Conservation (phyloP, 2,329 filamentous ascomycete species). For the Mollisia scopiformis region DNA sequence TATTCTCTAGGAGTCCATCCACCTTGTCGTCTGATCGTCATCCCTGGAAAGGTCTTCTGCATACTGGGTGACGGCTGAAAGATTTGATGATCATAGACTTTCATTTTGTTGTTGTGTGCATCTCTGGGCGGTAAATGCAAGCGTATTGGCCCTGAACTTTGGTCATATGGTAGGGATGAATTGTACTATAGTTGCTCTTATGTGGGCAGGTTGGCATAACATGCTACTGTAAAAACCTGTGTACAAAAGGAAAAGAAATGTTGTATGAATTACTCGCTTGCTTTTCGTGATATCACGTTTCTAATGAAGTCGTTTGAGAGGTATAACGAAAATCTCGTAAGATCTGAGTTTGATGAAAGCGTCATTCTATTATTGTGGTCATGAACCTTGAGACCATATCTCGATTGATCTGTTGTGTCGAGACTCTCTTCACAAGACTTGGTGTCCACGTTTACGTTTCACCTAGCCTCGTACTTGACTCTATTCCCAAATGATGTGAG, state of each 20-base stretch:
- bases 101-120: constrained; percentile 24
- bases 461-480: no score
- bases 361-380: not conserved
- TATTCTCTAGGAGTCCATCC: constrained; percentile 10
- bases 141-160: constrained; percentile 21
- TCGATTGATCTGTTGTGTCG: no score
- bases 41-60: constrained; percentile 25
- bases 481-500: no score
- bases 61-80: constrained; percentile 28
- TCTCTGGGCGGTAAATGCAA: constrained; percentile 27
- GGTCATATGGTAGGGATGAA: constrained; percentile 14
- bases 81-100: constrained; percentile 34
- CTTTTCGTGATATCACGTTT: not conserved
- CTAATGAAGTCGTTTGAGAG: not conserved
- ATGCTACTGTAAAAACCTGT: constrained; percentile 31
- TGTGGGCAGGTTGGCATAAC: constrained; percentile 22
- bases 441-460: no score
- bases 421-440: no score
- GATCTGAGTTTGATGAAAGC: no score
- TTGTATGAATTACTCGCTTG: not conserved
- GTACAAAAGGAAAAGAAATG: constrained; percentile 29
- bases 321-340: no score
- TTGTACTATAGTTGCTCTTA: constrained; percentile 33
- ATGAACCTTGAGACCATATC: not conserved
- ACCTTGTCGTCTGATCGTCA: constrained; percentile 16